Base-by-base conservation (phyloP, 116 monocot genomes). In the Trichopus zeylanicus region DNA sequence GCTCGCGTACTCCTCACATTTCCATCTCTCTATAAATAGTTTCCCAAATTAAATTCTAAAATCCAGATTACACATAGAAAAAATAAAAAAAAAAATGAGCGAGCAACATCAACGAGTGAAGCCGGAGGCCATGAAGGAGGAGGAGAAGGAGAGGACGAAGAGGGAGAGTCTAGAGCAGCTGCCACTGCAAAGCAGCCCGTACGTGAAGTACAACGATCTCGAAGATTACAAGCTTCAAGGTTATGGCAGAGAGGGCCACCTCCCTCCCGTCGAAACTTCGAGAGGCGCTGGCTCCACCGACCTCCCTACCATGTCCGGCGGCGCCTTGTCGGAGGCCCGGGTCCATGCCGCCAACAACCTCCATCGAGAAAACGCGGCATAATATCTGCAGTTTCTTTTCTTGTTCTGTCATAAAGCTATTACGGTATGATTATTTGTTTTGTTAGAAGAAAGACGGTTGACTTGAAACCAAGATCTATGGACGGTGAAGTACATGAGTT, bases 141-240 rank as follows among this genome's bases (percentile, higher is more conserved):
- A 9, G 29, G 9, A 7, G 31, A 20, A 6, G 30, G 18, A n/a
- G 12, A 6, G 8, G n/a, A n/a, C n/a, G n/a, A 18, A 7, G 31
- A 20, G 8, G 30, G 18, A n/a, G 12, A 6, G 8, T 5, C 11
- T 46, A 21, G 22, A 59, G 29, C 72, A 72, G 67, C 56, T 72
- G 56, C 77, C 77, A 3, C 24, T 70, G 55, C 25, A 71, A 37
- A 77, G 66, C 38, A 77, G 71, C 61, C 71, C 77, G 20, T 77
- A 77, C 48, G 65, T 77, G 6, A 66, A 61, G 59, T 71, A 77
- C 66, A 51, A 19, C 9, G 66, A 77, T 29, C 27, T 77, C 20
- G 77, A 77, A 37, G 71, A 71, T 29, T 77, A 77, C 57, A 77
- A 77, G 55, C 42, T 57, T 7, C 55, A 66, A 28, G 70, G 57